These are phyloP conservation scores for Trichoderma sp. DNA, from an alignment of 2,329 filamentous ascomycete species.

Conservation along the genomic window DNA sequence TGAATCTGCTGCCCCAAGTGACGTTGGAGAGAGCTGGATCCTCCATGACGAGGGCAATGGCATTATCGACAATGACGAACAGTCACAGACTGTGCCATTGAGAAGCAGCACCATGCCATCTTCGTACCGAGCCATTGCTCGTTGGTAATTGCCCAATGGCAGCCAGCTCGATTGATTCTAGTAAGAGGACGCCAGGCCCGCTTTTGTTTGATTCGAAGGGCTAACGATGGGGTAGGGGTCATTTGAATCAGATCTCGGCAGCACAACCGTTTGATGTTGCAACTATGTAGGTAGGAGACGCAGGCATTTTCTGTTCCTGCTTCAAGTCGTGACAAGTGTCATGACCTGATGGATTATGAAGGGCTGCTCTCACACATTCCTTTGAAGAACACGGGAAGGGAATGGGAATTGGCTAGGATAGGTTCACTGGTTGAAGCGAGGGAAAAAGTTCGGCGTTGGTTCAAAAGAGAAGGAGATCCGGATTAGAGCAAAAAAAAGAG, in stretches of 20 bases:
- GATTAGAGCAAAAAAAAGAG: neutral
- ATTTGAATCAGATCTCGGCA: constrained; percentile 1
- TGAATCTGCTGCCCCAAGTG: constrained; percentile 42
- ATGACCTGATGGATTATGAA: neutral
- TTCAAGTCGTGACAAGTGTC: neutral
- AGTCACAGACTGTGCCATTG: constrained; percentile 31
- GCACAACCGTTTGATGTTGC: constrained; percentile 7
- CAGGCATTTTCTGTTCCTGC: neutral
- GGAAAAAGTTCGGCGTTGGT: constrained; percentile 11
- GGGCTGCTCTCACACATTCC: neutral
- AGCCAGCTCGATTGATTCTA: neutral
- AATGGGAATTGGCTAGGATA: neutral
- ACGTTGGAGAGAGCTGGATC: constrained; percentile 40
- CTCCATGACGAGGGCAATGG: constrained; percentile 34
- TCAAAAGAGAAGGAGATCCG: constrained; percentile 17
- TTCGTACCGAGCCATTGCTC: constrained; percentile 25
- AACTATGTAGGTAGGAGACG: constrained; percentile 4
- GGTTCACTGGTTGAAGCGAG: neutral
- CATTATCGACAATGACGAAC: constrained; percentile 16
- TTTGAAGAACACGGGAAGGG: constrained; percentile 2
- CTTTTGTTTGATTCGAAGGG: constrained; percentile 15
- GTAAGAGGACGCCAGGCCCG: constrained; percentile 8
- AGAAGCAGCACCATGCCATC: constrained; percentile 28
- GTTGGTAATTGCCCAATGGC: constrained; percentile 6
- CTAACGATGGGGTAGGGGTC: constrained; percentile 9